Base-by-base conservation (phyloP, 768 basidiomycete species). In the Lentinula guzmanii region DNA sequence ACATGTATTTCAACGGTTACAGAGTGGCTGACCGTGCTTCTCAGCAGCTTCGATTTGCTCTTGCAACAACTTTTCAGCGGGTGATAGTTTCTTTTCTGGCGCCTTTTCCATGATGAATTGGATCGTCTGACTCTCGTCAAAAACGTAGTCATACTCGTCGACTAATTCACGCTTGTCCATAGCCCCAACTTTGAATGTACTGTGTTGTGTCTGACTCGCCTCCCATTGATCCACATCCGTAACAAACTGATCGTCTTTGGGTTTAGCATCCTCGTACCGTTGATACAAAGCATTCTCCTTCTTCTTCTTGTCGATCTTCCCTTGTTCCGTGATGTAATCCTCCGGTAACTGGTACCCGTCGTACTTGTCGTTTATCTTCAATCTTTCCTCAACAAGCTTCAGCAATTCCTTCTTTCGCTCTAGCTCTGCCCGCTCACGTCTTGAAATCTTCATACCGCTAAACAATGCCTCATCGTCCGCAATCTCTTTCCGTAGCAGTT, bases 141-240 rank as follows among this genome's bases (percentile, higher is more conserved):
- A 98, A 51, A 99, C 96, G 71, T 95, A 99, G 61, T 98, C 96
- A 68, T 96, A 98, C 46, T 89, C 86, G 37, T 95, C 93, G 34
- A 87, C 85, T 18, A 90, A 63, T 63, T 91, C 87, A 45, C 74
- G 82, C 72, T 92, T 93, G 73, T 99, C 97, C 86, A 95, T 71
- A 2, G 97, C 95, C 33, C 97, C 94, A 3, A 88, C 89, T 71
- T 85, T 89, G 77, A 98, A 92, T 13, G 91, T 90, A 67, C 93
- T 93, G 68, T 93, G 88, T 60, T 83, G 81, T 28, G 94, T 91
- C 75, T 99, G 97, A 73, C 85, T 83, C 51, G 88, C 89, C 74
- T 99, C 97, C 94, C 95, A 99, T 72, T 95, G 93, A 73, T 99
- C 97, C 60, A 98, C 85, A 68, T 99, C 97, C 1, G 96, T 98